Percentiles rank a stretch among this genome's conserved stretches.
Evolutionary conservation across 352 stramenopile species (phyloP).

Genomic region (Phytophthora tentaculata): DNA sequence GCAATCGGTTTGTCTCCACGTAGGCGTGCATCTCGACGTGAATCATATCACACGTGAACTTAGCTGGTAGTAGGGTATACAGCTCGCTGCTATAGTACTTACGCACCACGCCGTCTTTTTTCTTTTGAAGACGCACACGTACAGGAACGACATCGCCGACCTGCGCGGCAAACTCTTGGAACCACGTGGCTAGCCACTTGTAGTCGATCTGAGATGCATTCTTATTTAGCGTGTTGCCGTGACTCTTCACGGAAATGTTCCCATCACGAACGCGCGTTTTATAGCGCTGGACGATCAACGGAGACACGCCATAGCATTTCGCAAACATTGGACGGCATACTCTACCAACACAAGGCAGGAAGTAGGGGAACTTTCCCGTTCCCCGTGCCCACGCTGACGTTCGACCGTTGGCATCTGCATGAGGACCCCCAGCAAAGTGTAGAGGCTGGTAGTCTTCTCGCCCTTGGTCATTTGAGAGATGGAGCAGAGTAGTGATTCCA

Average conservation of each 20-base stretch:
- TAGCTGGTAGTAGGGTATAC: slow-evolving; percentile 12
- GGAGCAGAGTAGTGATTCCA: no score
- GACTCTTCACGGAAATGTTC: no score
- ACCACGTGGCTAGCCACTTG: no score
- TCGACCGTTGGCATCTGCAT: not conserved
- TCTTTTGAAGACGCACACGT: not conserved
- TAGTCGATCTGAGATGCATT: slow-evolving; percentile 8
- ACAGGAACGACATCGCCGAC: no score
- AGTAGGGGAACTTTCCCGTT: not conserved
- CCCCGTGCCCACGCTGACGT: not conserved
- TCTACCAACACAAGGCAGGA: not conserved
- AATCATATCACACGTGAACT: slow-evolving; percentile 23
- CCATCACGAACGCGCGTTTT: not conserved
- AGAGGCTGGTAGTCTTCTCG: not conserved
- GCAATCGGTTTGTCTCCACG: no score
- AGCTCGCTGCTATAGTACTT: slow-evolving; percentile 9
- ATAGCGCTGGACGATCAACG: not conserved
- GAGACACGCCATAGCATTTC: no score
- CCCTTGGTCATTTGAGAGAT: not conserved
- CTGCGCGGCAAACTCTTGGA: no score
- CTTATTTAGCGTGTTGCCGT: slow-evolving; percentile 13
- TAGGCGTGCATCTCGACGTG: no score
- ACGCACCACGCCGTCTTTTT: not conserved
- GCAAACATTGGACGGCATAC: not conserved
- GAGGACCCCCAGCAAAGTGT: not conserved